phyloP scores from a whole-genome alignment of 2,329 filamentous ascomycete genomes.

The Akanthomyces muscarius region DNA sequence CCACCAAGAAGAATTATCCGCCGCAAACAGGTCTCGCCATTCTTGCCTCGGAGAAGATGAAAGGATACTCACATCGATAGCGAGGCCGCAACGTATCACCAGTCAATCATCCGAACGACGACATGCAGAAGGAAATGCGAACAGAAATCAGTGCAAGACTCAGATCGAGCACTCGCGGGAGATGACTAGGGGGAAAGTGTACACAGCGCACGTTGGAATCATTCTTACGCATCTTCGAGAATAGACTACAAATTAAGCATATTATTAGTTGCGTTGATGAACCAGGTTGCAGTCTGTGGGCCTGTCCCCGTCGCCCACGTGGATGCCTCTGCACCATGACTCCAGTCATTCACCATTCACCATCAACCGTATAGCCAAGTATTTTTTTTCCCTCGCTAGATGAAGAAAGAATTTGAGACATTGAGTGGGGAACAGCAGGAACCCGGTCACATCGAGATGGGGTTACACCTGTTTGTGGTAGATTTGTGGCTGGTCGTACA shows the following conservation, averaged over 20 bases:
- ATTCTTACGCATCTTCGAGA: neutral
- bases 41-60: neutral
- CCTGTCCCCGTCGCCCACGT: neutral
- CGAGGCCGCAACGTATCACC: neutral
- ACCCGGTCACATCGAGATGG: too few relatives aligned
- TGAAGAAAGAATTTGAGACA: too few relatives aligned
- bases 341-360: neutral
- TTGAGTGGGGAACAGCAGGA: too few relatives aligned
- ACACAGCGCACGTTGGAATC: neutral
- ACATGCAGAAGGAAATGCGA: too few relatives aligned
- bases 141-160: neutral
- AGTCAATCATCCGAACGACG: neutral
- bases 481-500: too few relatives aligned
- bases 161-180: neutral
- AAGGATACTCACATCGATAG: neutral
- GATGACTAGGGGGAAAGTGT: neutral
- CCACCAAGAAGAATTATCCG: constrained; percentile 5
- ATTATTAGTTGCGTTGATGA: neutral
- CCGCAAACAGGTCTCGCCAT: constrained; percentile 7
- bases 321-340: neutral
- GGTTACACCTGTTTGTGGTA: too few relatives aligned
- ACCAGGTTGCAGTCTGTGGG: too few relatives aligned
- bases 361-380: neutral
- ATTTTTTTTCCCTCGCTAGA: too few relatives aligned
- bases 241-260: constrained; percentile 6